phyloP scores from a whole-genome alignment of 768 basidiomycete species.

The Vishniacozyma victoriae region DNA sequence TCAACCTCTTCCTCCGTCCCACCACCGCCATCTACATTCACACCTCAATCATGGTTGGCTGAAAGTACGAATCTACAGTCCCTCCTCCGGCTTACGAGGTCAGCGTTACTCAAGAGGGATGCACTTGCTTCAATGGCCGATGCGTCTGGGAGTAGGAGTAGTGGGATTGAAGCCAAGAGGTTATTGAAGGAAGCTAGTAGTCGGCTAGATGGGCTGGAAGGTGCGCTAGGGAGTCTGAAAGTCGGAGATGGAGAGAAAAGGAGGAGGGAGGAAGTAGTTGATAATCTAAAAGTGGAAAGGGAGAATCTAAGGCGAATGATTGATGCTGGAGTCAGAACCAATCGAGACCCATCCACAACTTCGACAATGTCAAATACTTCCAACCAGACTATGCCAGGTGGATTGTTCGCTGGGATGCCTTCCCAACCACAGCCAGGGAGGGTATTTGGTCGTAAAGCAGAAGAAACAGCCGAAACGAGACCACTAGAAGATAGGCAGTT shows the following conservation, averaged over 20 bases:
- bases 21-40: constrained; percentile 5
- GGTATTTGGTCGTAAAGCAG: constrained; percentile 64
- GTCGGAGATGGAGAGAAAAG: constrained; percentile 89
- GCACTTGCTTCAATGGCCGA: constrained; percentile 71
- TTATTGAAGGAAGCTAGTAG: constrained; percentile 43
- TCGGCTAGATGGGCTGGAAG: constrained; percentile 64
- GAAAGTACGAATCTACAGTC: constrained; percentile 75
- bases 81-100: constrained; percentile 71
- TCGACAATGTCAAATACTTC: background rate
- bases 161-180: constrained; percentile 72
- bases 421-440: constrained; percentile 46
- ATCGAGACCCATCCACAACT: too few relatives aligned
- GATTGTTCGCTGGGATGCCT: background rate
- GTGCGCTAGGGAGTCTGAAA: constrained; percentile 61
- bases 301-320: constrained; percentile 82
- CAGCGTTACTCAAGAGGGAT: constrained; percentile 79
- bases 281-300: constrained; percentile 80
- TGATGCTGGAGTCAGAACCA: constrained; percentile 62
- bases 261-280: constrained; percentile 81
- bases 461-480: constrained; percentile 79
- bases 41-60: constrained; percentile 72
- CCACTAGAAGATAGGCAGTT: constrained; percentile 80
- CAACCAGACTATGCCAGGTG: constrained; percentile 11
- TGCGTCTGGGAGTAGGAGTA: constrained; percentile 64
- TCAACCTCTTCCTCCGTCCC: constrained; percentile 5